phyloP scores from a whole-genome alignment of 1,139 yeast genomes.

The Magnusiomyces tetraspermus region DNA sequence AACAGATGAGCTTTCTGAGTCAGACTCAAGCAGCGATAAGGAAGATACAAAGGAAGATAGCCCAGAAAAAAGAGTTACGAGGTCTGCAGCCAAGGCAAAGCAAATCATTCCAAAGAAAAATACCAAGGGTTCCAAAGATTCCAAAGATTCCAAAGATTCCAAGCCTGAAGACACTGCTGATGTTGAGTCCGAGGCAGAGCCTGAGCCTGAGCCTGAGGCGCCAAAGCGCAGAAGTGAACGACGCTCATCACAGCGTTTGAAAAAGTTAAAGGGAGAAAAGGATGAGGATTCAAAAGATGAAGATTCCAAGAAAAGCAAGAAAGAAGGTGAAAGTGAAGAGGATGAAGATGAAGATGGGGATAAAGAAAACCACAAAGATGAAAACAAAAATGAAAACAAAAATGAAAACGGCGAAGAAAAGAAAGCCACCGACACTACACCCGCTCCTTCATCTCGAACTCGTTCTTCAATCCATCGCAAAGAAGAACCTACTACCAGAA shows the following conservation, averaged over 20 bases:
- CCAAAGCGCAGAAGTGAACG: conserved; percentile 4
- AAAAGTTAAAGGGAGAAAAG: conserved; percentile 11
- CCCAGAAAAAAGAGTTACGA: not conserved
- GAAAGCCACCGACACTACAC: not conserved
- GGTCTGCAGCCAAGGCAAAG: not conserved
- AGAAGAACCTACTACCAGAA: conserved; percentile 5
- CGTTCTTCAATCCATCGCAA: conserved; percentile 9
- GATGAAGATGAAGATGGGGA: conserved; percentile 9
- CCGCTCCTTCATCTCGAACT: conserved; percentile 4
- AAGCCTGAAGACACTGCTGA: not conserved
- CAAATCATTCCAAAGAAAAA: conserved; percentile 6
- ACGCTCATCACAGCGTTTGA: conserved; percentile 9
- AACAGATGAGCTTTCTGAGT: not conserved
- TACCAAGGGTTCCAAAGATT: conserved; percentile 1
- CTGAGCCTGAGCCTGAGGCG: not conserved
- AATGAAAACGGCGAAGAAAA: not conserved
- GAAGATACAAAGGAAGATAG: not conserved
- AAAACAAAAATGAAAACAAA: not conserved
- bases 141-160: conserved; percentile 4
- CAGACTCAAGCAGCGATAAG: too few relatives aligned
- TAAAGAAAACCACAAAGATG: not conserved
- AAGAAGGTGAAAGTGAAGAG: conserved; percentile 6
- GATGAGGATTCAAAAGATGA: not conserved
- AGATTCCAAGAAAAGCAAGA: not conserved
- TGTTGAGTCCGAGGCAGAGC: not conserved